Conservation (phyloP, 306 rosid species). For the Dryas alaskensis region DNA sequence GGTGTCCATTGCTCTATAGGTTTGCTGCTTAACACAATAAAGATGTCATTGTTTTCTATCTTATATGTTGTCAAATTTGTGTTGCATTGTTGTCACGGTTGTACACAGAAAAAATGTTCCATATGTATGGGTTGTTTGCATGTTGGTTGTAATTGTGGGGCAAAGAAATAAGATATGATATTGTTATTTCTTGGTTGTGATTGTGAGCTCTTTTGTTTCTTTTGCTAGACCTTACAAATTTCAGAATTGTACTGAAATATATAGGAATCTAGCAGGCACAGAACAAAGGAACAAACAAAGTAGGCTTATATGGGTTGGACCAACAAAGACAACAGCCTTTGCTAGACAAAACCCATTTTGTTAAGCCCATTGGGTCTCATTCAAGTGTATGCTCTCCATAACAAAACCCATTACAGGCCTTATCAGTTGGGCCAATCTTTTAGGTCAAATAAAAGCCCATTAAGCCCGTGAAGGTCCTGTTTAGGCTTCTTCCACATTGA, state of each 20-base stretch:
- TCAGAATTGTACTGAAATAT: too few species aligned
- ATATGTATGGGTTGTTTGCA: not conserved
- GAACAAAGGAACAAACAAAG: too few species aligned
- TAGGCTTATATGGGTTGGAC: too few species aligned
- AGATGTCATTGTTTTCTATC: slow-evolving; percentile 9
- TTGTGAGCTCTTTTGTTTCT: too few species aligned
- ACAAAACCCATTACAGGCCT: not conserved
- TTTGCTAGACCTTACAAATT: too few species aligned
- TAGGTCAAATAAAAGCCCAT: not conserved
- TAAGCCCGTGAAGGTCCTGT: not conserved
- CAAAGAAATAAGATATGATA: not conserved
- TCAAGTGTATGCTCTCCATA: too few species aligned
- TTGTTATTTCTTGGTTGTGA: not conserved
- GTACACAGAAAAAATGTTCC: not conserved
- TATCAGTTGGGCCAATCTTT: not conserved
- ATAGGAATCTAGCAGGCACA: too few species aligned
- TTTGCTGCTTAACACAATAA: not conserved
- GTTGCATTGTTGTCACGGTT: not conserved
- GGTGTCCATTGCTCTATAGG: slow-evolving; percentile 49
- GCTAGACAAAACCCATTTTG: too few species aligned
- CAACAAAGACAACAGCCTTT: too few species aligned
- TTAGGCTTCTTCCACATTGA: not conserved
- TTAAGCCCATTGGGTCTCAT: too few species aligned
- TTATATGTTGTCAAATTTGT: not conserved
- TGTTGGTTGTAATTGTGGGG: not conserved